Base-by-base conservation (phyloP, 805 yeast species). In the Osmozyma mogii region DNA sequence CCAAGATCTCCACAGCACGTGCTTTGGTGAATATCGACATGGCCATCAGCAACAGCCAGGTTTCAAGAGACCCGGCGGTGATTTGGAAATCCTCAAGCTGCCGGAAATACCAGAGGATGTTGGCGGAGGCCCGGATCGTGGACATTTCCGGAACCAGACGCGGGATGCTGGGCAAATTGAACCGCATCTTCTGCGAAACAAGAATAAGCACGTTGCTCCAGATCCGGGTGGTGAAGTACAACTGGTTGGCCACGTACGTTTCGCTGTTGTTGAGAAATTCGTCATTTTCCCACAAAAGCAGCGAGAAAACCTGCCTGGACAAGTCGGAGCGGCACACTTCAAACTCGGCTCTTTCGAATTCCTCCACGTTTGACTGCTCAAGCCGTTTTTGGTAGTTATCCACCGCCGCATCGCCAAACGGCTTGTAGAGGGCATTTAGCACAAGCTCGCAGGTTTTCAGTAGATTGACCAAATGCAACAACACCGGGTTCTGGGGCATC, bases 341-440 rank as follows among this genome's bases (percentile, higher is more conserved):
- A 34, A 54, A 52, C 33, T 55, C 61, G 10, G 43, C 29, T 7
- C 36, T 33, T 27, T 45, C 47, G 25, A 53, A 49, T 26, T 52
- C 56, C 18, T 50, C 57, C 9, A 37, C 26, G 35, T 53, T 38
- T 28, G 52, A 50, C 20, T 31, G 23, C 22, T 38, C 36, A 29
- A 43, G 40, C 9, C 53, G 39, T n/a, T 29, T 29, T 15, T 31
- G 34, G 31, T 37, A 30, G 26, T 19, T 22, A 9, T 32, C 31
- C 15, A 29, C 35, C 25, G 25, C 20, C 12, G 31, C 15, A 27
- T 38, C 32, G 25, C 44, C 32, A 32, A 40, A 44, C 4, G 68
- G 68, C 24, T 62, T 58, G 42, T 60, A 61, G 30, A 58, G 42
- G 23, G 52, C 45, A 22, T 37, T 44, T 15, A 61, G 42, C 29